phyloP scores from a whole-genome alignment of 1,284 basidiomycete species.

The Fomitiporia mediterranea region DNA sequence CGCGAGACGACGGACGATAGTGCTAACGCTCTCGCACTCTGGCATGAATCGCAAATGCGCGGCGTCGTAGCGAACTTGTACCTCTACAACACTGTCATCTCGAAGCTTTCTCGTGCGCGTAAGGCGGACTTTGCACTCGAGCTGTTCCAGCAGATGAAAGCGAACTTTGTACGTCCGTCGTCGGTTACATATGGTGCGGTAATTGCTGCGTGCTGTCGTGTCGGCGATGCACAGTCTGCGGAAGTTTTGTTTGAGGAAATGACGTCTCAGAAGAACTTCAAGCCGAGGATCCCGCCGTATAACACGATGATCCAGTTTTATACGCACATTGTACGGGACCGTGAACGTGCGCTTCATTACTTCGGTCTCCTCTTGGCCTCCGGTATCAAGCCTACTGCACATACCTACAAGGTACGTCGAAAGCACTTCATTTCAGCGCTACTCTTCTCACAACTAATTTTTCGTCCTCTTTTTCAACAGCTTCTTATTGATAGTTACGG shows the following conservation, averaged over 20 bases:
- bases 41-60: conserved; percentile 70
- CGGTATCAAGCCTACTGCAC: conserved; percentile 71
- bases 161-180: conserved; percentile 58
- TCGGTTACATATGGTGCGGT: conserved; percentile 95
- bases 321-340: conserved; percentile 84
- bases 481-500: conserved; percentile 91
- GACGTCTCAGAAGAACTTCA: conserved; percentile 70
- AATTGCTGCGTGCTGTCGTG: conserved; percentile 91
- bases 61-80: conserved; percentile 78
- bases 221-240: conserved; percentile 84
- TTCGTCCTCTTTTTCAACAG: conserved; percentile 33
- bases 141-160: conserved; percentile 84
- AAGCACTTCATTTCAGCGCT: background rate
- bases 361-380: conserved; percentile 66
- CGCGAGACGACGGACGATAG: conserved; percentile 95
- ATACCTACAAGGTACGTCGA: conserved; percentile 91
- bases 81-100: conserved; percentile 95
- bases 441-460: conserved; percentile 20
- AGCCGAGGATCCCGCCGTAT: conserved; percentile 87
- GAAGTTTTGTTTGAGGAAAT: conserved; percentile 87
- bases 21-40: conserved; percentile 78
- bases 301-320: conserved; percentile 99
- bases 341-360: conserved; percentile 73
- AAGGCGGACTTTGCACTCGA: conserved; percentile 86
- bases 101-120: conserved; percentile 87